phyloP scores from a whole-genome alignment of 192 early-diverging fungal genomes.

The Cladochytrium replicatum region DNA sequence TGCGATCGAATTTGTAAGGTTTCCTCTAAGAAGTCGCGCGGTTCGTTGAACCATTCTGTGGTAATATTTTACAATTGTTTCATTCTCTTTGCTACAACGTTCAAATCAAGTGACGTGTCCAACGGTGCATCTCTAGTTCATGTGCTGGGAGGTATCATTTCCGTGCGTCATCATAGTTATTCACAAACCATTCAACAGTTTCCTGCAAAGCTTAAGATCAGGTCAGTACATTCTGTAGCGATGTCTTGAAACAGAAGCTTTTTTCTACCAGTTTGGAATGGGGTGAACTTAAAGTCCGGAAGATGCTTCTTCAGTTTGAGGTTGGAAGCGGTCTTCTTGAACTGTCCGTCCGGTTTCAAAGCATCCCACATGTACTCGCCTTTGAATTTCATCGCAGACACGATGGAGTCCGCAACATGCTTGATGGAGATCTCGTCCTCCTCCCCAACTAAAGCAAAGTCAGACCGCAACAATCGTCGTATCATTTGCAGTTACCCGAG shows the following conservation, averaged over 20 bases:
- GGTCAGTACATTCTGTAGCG: slow-evolving; percentile 1
- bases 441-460: slow-evolving; percentile 49
- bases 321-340: slow-evolving; percentile 79
- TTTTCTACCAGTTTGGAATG: slow-evolving; percentile 51
- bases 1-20: too few relatives aligned
- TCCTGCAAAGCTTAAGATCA: slow-evolving; percentile 43
- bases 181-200: slow-evolving; percentile 63
- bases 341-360: slow-evolving; percentile 66
- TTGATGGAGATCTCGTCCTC: slow-evolving; percentile 69
- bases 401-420: slow-evolving; percentile 66
- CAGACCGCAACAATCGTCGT: slow-evolving; percentile 1
- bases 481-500: slow-evolving; percentile 42
- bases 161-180: slow-evolving; percentile 54
- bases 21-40: too few relatives aligned
- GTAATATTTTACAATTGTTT: too few relatives aligned
- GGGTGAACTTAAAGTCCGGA: slow-evolving; percentile 71
- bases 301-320: slow-evolving; percentile 56
- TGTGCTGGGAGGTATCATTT: slow-evolving; percentile 32
- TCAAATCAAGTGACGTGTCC: too few relatives aligned
- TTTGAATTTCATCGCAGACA: slow-evolving; percentile 53
- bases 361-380: slow-evolving; percentile 60
- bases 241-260: background rate
- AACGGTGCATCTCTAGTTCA: too few relatives aligned
- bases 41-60: too few relatives aligned
- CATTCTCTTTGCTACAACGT: too few relatives aligned